Base-by-base conservation (phyloP, 2,329 filamentous ascomycete genomes). In the Pseudogymnoascus sp. region DNA sequence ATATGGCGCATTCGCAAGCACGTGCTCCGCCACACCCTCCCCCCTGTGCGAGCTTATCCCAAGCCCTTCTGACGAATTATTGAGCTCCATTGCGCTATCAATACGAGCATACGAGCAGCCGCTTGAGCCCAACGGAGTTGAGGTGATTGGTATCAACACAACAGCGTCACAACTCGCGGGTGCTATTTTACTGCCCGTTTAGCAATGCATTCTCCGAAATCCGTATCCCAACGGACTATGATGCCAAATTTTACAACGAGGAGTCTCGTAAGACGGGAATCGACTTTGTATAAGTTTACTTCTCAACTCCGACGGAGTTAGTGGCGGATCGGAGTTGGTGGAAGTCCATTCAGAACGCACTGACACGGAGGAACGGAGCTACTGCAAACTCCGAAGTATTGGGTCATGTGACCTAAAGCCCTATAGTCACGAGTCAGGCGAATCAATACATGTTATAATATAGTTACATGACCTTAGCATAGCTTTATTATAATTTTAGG, bases 1-100 rank as follows among this genome's bases (percentile, higher is more conserved):
- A 63, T 64, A 64, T n/a, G 60, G 46, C 11, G 61, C 61, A 43
- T 62, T 62, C 46, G 49, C 36, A 37, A 62, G 63, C 60, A 49
- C 37, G 23, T 42, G 59, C 23, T 68, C 61, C 12, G 21, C 25
- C n/a, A 66, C 68, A 61, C 68, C 69, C 61, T 70, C 46, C n/a
- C 46, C 25, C 46, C 46, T 56, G 46, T 34, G 28, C 7, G 46
- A 56, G n/a, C 46, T 34, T 56, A 56, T 11, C 5, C 46, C 28
- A 16, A 56, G 46, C 46, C 46, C 25, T 9, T 56, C 46, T 34
- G 46, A 56, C 28, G 25, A 34, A 56, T 56, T 56, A 56, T 56
- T 34, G 25, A 56, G 46, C 46, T 53, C 46, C 28, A 56, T 56
- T 56, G 46, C 25, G 25, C n/a, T 56, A 31, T 9, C 23, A 31